Base-by-base conservation (phyloP, 176 grass and related monocot species). In the Chloris gayana region DNA sequence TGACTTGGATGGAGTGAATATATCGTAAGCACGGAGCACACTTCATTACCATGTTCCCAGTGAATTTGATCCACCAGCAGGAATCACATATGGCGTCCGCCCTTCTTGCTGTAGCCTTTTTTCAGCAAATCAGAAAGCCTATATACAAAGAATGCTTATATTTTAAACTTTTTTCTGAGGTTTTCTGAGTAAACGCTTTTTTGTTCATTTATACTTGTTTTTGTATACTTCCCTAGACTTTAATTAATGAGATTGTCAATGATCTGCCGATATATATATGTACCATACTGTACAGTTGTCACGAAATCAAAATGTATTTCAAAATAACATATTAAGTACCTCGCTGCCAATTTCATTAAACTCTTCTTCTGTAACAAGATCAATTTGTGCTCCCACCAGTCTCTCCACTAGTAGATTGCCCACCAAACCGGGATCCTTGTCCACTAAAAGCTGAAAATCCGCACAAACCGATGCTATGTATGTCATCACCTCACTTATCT, bases 1-100 rank as follows among this genome's bases (percentile, higher is more conserved):
- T n/a, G n/a, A n/a, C n/a, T n/a, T n/a, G n/a, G n/a, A n/a, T n/a
- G n/a, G n/a, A n/a, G n/a, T n/a, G n/a, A n/a, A n/a, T n/a, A n/a
- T n/a, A n/a, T n/a, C n/a, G n/a, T n/a, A n/a, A n/a, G n/a, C n/a
- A n/a, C n/a, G n/a, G n/a, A n/a, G n/a, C n/a, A n/a, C n/a, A n/a
- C n/a, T n/a, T n/a, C n/a, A n/a, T n/a, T 94, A 98, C 96, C 96
- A 98, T 51, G 90, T 89, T 74, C 96, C 96, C 69, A 98, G 77
- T 54, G 92, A 98, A 79, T 98, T 95, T 34, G 96, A 98, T 89
- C 96, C 96, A 70, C 96, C 96, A 79, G 93, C 96, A 77, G 96
- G 96, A 80, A 98, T 93, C 56, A 95, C 85, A 58, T 95, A 98
- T 76, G 96, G 96, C 15, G 89, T 98, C 79, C 86, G 82, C 60